Percentiles rank a stretch among this genome's conserved stretches.
These are phyloP conservation scores for Pachysandra terminalis DNA, from an alignment of 164 flowering plant species.

Conservation along the genomic window DNA sequence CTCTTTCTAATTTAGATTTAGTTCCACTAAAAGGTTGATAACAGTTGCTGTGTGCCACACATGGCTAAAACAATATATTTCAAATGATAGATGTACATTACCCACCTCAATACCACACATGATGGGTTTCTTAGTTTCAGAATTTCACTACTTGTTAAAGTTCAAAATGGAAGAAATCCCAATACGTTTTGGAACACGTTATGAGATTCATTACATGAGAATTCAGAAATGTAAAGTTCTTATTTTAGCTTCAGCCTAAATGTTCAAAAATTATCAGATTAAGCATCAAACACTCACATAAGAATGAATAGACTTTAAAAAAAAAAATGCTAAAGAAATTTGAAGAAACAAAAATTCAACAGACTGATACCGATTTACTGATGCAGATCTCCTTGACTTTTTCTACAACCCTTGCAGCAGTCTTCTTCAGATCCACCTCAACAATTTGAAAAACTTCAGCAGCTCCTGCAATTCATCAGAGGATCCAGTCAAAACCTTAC, in stretches of 20 bases:
- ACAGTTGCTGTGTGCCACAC: too few species aligned
- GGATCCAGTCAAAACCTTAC: too few species aligned
- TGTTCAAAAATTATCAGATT: too few species aligned
- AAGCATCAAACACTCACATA: background rate
- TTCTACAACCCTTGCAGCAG: constrained; percentile 49
- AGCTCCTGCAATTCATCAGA: constrained; percentile 31
- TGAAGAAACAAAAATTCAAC: background rate
- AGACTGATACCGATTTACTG: constrained; percentile 43
- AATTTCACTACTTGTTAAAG: background rate
- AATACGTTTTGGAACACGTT: too few species aligned
- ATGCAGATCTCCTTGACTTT: constrained; percentile 51
- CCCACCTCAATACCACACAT: background rate
- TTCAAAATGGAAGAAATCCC: background rate
- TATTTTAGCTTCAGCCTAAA: background rate
- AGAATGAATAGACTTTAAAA: too few species aligned
- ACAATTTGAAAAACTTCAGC: constrained; percentile 52
- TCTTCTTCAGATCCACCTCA: constrained; percentile 61
- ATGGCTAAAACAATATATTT: too few species aligned
- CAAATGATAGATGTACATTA: too few species aligned
- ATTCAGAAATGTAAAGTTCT: background rate
- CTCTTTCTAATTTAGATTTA: too few species aligned
- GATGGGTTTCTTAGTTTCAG: background rate
- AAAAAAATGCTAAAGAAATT: background rate
- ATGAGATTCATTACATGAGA: background rate
- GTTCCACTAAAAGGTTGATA: too few species aligned